phyloP scores from a whole-genome alignment of 2,329 filamentous ascomycete genomes.

The Colletotrichum phormii region DNA sequence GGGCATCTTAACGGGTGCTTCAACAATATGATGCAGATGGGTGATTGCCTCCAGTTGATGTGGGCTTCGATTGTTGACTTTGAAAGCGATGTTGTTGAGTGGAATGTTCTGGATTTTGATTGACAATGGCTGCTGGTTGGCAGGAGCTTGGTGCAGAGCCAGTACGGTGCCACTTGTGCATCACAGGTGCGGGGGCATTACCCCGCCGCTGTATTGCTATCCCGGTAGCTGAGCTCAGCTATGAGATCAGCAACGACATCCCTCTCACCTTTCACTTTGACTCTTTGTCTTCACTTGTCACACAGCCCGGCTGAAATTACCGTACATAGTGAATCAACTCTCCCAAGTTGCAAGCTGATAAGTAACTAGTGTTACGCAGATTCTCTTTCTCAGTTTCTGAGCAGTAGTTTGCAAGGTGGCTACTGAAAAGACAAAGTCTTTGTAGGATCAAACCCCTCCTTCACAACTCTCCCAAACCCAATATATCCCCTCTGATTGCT shows the following conservation, averaged over 20 bases:
- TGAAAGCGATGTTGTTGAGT: constrained; percentile 2
- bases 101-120: constrained; percentile 39
- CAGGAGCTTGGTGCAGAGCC: neutral
- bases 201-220: constrained; percentile 15
- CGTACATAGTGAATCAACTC: too few species aligned
- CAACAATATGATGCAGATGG: constrained; percentile 24
- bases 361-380: neutral
- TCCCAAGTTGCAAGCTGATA: neutral
- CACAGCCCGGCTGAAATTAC: neutral
- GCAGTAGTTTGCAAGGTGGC: neutral
- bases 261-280: neutral
- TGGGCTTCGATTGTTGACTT: constrained; percentile 4
- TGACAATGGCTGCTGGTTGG: neutral
- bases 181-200: constrained; percentile 35
- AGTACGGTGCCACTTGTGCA: constrained; percentile 27
- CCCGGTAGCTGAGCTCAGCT: constrained; percentile 6
- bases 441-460: constrained; percentile 11
- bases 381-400: too few species aligned
- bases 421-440: neutral
- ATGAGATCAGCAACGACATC: constrained; percentile 13
- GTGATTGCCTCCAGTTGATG: constrained; percentile 3
- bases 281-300: neutral
- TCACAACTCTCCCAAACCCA: constrained; percentile 1
- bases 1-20: constrained; percentile 54
- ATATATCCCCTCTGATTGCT: constrained; percentile 60